Evolutionary conservation across 208 protist genomes (phyloP), one percentile per base, ranked within the genome.

Genomic region (Herpetomonas samuelpessoai): DNA sequence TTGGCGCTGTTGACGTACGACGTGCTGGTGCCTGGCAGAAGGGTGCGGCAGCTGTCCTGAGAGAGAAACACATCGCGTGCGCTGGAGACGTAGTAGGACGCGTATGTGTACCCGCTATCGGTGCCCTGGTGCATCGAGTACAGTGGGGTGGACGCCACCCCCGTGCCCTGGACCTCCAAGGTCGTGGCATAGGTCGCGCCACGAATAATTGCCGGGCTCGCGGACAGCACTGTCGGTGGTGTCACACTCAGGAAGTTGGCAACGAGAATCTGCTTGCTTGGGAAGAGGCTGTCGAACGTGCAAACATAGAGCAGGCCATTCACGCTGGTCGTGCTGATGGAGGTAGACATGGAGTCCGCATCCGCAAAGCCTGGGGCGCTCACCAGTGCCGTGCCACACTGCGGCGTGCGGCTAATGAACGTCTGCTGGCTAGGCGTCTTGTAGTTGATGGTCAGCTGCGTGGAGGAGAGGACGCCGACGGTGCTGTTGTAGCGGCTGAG

Each of bases 61-160:
- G 83, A 86, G 6, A 90, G 57, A 51, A 73, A 90, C 25, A 86
- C 67, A 9, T 57, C 52, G 53, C 79, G 75, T 24, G 63, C 64
- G 39, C 10, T 27, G 19, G 38, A 62, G 52, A 56, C 50, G 62
- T 80, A 86, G 63, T 78, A 76, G 14, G 2, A 12, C 24, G 65
- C 62, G 63, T 74, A 71, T 39, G 27, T 1, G 71, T 72, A 78
- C 22, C 52, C 22, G 25, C 41, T 52, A 53, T 90, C 83, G 16
- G 52, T 70, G 22, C 74, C 71, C 10, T 61, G 67, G 16, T 73
- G 29, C 61, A 90, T 72, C 29, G 83, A 90, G 68, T 90, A 90
- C 19, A 81, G 44, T 46, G 69, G 71, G 18, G 48, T n/a, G 46
- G 31, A 25, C 24, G 63, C 69, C 27, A 18, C 39, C 19, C 41